Evolutionary conservation across 2,329 filamentous ascomycete species (phyloP).

Genomic region (Tolypocladium ovalisporum): DNA sequence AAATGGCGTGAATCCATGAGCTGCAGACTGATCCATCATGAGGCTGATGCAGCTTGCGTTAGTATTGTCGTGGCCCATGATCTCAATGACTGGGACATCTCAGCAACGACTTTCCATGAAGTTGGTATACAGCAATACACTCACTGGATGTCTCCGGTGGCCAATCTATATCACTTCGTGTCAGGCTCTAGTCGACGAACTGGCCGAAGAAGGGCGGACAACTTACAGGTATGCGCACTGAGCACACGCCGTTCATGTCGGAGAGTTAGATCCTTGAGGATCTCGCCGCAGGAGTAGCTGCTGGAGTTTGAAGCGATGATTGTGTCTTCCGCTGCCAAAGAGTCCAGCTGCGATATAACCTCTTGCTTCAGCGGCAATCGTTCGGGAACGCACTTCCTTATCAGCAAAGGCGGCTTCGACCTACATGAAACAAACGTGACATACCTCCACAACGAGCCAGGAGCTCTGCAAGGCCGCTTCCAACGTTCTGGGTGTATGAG

Average conservation of each 20-base stretch:
- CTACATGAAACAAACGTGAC: background rate
- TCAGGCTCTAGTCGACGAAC: background rate
- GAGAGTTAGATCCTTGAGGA: slow-evolving; percentile 24
- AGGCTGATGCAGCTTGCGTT: slow-evolving; percentile 8
- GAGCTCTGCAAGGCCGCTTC: slow-evolving; percentile 8
- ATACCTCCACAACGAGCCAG: slow-evolving; percentile 18
- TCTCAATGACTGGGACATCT: slow-evolving; percentile 12
- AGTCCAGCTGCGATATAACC: slow-evolving; percentile 27
- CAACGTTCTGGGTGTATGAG: slow-evolving; percentile 8
- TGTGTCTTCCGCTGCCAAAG: slow-evolving; percentile 18
- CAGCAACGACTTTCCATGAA: no score
- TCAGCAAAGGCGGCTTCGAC: background rate
- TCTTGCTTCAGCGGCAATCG: slow-evolving; percentile 26
- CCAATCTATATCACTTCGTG: slow-evolving; percentile 12
- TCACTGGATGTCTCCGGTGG: slow-evolving; percentile 19
- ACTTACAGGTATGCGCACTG: slow-evolving; percentile 32
- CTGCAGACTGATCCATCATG: slow-evolving; percentile 14
- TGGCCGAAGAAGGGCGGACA: background rate
- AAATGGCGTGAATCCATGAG: slow-evolving; percentile 18
- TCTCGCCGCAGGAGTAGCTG: slow-evolving; percentile 31
- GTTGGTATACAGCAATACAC: background rate
- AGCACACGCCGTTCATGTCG: slow-evolving; percentile 23
- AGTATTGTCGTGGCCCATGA: slow-evolving; percentile 19
- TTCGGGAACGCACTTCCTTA: slow-evolving; percentile 30
- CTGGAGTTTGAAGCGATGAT: slow-evolving; percentile 37